Evolutionary conservation across 1,284 basidiomycete species (phyloP), one percentile per base, ranked within the genome.

Genomic region (Fomes fomentarius): DNA sequence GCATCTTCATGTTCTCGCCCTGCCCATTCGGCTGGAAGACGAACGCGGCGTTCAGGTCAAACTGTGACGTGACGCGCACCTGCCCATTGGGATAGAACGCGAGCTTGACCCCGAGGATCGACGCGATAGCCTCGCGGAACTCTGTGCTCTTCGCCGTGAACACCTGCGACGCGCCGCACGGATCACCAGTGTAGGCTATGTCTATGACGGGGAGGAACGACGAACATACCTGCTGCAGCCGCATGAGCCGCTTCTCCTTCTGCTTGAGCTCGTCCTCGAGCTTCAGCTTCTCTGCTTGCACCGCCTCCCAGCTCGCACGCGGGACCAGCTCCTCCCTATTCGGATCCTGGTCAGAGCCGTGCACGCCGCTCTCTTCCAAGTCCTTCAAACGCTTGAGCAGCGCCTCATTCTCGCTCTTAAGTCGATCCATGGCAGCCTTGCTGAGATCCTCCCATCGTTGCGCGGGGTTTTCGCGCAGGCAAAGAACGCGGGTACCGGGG

Each of bases 1-100:
- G 84, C 85, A 90, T 87, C 51, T 75, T 76, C 54, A 76, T 77
- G 8, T 76, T 78, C 8, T 75, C 76, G 4, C 68, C 57, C 21
- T 51, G 51, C 10, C 53, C 61, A 33, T 73, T 65, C 1, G 88
- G 87, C 65, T 85, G 82, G 69, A 91, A 91, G 22, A 88, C 83
- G 64, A 91, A 91, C 28, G 82, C 80, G 12, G 87, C 84, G 48
- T 75, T 76, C 7, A 89, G 74, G 65, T 92, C 89, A 69, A 86
- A 94, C 53, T 88, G 76, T n/a, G 86, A 89, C 3, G 91, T 94
- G 49, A 94, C 83, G 31, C 91, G 81, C 38, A 94, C 86, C 59
- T 91, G 85, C 0, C 92, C 92, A 50, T 91, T 93, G 4, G 87
- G 87, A 57, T 90, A 87, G 68, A 95, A 94, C 1, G 87, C 85